Percentiles rank a stretch among this genome's conserved stretches.
phyloP scores from a whole-genome alignment of 768 basidiomycete species.

The Tulasnella calospora region DNA sequence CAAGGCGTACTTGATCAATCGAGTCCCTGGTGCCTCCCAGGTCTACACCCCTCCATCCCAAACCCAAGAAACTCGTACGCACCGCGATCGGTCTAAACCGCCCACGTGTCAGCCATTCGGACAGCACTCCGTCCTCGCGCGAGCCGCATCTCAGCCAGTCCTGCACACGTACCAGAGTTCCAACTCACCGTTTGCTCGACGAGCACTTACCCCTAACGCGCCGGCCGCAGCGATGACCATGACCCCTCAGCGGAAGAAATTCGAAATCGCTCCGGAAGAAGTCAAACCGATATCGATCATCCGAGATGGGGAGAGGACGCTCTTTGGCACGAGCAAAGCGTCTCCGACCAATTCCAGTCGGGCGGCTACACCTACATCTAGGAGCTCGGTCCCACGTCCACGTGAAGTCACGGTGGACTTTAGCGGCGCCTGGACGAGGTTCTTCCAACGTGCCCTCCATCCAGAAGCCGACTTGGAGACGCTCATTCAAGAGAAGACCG shows the following conservation, averaged over 20 bases:
- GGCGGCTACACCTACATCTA: background rate
- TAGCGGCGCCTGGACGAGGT: background rate
- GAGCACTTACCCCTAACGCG: background rate
- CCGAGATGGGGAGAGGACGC: background rate
- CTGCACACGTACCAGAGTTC: background rate
- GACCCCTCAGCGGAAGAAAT: background rate
- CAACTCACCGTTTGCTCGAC: background rate
- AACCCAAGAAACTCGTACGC: background rate
- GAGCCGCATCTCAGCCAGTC: background rate
- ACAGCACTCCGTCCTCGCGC: background rate
- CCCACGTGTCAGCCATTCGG: background rate
- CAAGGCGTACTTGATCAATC: background rate
- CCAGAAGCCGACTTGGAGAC: background rate
- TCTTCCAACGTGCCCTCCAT: background rate
- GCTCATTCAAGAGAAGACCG: background rate
- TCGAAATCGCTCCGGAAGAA: background rate
- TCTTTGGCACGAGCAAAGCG: background rate
- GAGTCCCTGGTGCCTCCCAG: background rate
- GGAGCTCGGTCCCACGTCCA: background rate
- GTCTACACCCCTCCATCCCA: background rate
- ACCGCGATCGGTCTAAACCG: background rate
- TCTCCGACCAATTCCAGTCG: background rate
- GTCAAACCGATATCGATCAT: background rate
- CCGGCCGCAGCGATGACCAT: background rate
- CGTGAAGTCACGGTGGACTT: background rate